Evolutionary conservation across 2,329 filamentous ascomycete species (phyloP).

Genomic region (Massarina eburnea): DNA sequence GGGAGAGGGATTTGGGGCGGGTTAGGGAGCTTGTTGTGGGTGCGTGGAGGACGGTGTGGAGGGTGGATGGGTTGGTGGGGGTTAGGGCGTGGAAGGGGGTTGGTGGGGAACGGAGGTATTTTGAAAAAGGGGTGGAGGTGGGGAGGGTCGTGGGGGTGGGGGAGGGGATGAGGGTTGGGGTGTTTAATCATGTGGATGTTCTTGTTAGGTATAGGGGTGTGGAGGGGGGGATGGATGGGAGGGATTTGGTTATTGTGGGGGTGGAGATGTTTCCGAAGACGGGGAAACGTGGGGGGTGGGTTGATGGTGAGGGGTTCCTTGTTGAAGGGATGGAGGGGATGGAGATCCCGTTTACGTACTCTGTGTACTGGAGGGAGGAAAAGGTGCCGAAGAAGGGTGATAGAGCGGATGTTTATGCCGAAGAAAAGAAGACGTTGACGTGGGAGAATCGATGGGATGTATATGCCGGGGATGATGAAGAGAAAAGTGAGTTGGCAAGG

Average conservation of each 20-base stretch:
- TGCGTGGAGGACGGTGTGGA: slow-evolving; percentile 89
- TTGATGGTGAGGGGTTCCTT: slow-evolving; percentile 64
- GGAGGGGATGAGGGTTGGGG: slow-evolving; percentile 49
- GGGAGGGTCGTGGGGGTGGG: slow-evolving; percentile 64
- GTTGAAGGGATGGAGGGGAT: slow-evolving; percentile 62
- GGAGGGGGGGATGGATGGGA: slow-evolving; percentile 60
- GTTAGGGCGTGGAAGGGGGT: slow-evolving; percentile 87
- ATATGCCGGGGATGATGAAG: slow-evolving; percentile 39
- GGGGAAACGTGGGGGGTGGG: slow-evolving; percentile 24
- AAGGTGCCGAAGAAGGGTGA: slow-evolving; percentile 74
- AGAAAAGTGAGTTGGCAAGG: background rate
- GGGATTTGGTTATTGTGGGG: slow-evolving; percentile 79
- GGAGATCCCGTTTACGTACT: slow-evolving; percentile 82
- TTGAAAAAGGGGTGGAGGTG: slow-evolving; percentile 86
- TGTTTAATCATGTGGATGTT: slow-evolving; percentile 83
- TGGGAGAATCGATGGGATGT: slow-evolving; percentile 86
- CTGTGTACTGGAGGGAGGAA: slow-evolving; percentile 86
- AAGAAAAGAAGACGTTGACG: slow-evolving; percentile 73
- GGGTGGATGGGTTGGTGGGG: slow-evolving; percentile 86
- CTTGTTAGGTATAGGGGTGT: slow-evolving; percentile 78
- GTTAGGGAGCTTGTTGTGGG: slow-evolving; percentile 73
- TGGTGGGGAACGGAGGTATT: slow-evolving; percentile 83
- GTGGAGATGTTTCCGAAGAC: slow-evolving; percentile 92
- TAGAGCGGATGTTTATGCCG: too few species aligned
- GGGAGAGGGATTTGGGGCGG: slow-evolving; percentile 64